These are phyloP conservation scores for Anthostomella pinea DNA, from an alignment of 2,329 filamentous ascomycete genomes.

Conservation along the genomic window DNA sequence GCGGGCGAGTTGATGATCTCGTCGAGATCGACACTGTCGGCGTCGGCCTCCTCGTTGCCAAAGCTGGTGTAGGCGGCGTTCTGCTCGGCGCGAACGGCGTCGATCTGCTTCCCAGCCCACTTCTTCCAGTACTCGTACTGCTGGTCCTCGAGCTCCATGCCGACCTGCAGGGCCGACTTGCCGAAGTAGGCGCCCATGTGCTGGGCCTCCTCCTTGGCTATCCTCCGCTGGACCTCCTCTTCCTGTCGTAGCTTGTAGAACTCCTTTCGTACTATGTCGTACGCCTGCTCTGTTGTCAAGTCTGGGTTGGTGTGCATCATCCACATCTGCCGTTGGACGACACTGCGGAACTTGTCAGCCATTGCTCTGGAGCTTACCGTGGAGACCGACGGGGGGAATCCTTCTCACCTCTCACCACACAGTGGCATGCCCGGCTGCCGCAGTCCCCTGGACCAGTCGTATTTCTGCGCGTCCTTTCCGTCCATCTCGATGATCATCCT, in stretches of 20 bases:
- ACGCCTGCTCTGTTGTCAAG: constrained; percentile 66
- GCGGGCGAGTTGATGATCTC: constrained; percentile 3
- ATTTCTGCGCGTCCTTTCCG: constrained; percentile 72
- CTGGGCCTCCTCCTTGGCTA: constrained; percentile 84
- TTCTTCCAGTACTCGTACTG: constrained; percentile 79
- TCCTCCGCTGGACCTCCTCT: constrained; percentile 76
- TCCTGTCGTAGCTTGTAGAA: constrained; percentile 83
- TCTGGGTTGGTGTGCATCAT: constrained; percentile 64
- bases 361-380: too few relatives aligned
- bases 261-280: constrained; percentile 83
- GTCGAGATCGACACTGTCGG: constrained; percentile 15
- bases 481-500: constrained; percentile 80
- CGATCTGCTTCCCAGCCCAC: constrained; percentile 29
- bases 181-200: constrained; percentile 88
- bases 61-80: constrained; percentile 25
- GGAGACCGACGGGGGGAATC: too few relatives aligned
- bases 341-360: constrained; percentile 50
- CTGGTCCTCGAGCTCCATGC: constrained; percentile 78
- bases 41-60: constrained; percentile 16
- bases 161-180: constrained; percentile 68
- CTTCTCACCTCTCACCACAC: constrained; percentile 75
- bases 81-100: constrained; percentile 22
- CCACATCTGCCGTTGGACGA: constrained; percentile 88
- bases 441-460: constrained; percentile 76
- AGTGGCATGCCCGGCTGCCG: constrained; percentile 72